Evolutionary conservation across 1,284 basidiomycete genomes (phyloP).

Genomic region (Melampsora americana): DNA sequence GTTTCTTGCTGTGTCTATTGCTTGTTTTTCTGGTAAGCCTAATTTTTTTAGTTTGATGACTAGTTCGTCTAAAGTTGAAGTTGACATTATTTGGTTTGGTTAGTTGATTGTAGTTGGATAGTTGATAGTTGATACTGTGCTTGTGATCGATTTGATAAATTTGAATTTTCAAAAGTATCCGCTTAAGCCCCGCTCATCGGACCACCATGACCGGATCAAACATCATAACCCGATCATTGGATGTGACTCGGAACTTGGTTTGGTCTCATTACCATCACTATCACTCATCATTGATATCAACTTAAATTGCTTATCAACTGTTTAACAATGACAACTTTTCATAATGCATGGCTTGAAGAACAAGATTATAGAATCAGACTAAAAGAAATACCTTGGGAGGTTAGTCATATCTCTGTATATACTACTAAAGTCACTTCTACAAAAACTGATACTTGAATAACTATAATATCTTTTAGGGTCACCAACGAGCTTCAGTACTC

Average conservation of each 20-base stretch:
- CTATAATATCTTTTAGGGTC: constrained; percentile 60
- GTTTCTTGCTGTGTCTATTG: constrained; percentile 35
- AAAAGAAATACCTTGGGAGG: constrained; percentile 90
- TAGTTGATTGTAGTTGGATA: too few species aligned
- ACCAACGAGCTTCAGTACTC: constrained; percentile 88
- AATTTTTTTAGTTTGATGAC: neutral
- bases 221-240: too few species aligned
- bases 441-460: neutral
- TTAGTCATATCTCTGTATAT: neutral
- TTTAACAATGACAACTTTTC: constrained; percentile 57
- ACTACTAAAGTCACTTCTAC: neutral
- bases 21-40: constrained; percentile 28
- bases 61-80: constrained; percentile 8
- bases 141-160: too few species aligned
- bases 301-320: neutral
- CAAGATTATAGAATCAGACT: constrained; percentile 78
- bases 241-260: too few species aligned
- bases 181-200: too few species aligned
- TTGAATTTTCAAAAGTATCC: too few species aligned
- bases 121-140: too few species aligned
- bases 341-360: constrained; percentile 82
- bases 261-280: too few species aligned
- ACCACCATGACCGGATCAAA: constrained; percentile 45
- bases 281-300: neutral
- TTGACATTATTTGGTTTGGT: too few species aligned